Percentiles rank a stretch among this genome's conserved stretches.
Conservation (phyloP, 371 early-diverging fungal species). For the Apophysomyces elegans region DNA sequence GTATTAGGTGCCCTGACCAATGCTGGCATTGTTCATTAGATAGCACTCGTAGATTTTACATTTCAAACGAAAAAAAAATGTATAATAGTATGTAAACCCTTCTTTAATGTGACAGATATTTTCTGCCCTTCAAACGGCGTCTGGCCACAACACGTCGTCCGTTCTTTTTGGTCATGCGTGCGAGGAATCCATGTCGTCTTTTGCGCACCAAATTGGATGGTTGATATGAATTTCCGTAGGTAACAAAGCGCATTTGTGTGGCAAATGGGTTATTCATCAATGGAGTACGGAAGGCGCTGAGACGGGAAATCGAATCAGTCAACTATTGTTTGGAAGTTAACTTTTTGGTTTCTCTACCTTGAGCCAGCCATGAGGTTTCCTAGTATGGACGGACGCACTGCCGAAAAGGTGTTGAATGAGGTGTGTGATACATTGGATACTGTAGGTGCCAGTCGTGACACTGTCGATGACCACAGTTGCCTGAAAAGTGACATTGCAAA, state of each 20-base stretch:
- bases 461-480: constrained; percentile 15
- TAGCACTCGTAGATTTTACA: not conserved
- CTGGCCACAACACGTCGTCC: constrained; percentile 81
- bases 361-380: not conserved
- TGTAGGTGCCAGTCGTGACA: constrained; percentile 13
- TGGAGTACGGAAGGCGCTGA: constrained; percentile 7
- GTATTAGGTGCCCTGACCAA: constrained; percentile 21
- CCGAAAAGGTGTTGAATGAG: not conserved
- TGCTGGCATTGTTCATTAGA: constrained; percentile 15
- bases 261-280: constrained; percentile 25
- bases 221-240: constrained; percentile 92
- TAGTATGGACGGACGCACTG: not conserved
- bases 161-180: constrained; percentile 74
- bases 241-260: constrained; percentile 70
- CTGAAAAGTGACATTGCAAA: constrained; percentile 6
- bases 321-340: no score
- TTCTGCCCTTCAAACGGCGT: constrained; percentile 86
- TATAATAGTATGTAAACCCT: not conserved
- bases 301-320: not conserved
- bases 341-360: constrained; percentile 10
- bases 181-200: constrained; percentile 90
- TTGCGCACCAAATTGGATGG: constrained; percentile 91
- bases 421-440: constrained; percentile 2
- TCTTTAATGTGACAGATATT: constrained; percentile 77
- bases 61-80: constrained; percentile 7